These are phyloP conservation scores for Pulveroboletus sp. DNA, from an alignment of 768 basidiomycete genomes.

Conservation along the genomic window DNA sequence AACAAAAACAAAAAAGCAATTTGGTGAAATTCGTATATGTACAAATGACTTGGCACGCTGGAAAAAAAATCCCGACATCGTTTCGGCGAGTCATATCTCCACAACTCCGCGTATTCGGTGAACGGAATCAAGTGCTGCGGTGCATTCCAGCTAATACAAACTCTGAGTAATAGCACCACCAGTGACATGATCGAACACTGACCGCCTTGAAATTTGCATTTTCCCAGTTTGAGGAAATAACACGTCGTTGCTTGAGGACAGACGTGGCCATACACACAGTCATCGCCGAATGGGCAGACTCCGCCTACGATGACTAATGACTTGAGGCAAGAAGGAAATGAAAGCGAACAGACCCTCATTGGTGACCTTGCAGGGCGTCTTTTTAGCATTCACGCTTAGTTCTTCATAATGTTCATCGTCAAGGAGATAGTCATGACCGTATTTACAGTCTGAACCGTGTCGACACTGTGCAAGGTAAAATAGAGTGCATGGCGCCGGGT, in stretches of 20 bases:
- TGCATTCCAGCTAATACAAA: constrained; percentile 41
- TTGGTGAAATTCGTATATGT: constrained; percentile 33
- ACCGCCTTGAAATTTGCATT: constrained; percentile 65
- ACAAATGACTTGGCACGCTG: constrained; percentile 24
- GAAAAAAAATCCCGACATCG: constrained; percentile 8
- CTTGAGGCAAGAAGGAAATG: not conserved
- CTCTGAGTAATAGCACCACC: constrained; percentile 9
- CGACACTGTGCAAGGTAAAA: constrained; percentile 65
- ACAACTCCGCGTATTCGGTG: constrained; percentile 10
- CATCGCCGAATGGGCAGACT: constrained; percentile 55
- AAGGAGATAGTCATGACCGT: constrained; percentile 59
- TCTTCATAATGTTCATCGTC: constrained; percentile 51
- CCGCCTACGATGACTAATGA: constrained; percentile 40
- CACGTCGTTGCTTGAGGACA: constrained; percentile 50
- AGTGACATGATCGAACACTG: constrained; percentile 21
- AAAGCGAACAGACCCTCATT: constrained; percentile 47
- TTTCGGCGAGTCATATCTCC: constrained; percentile 9
- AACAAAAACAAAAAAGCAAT: constrained; percentile 15
- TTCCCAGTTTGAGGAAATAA: constrained; percentile 50
- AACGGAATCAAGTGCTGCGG: constrained; percentile 21
- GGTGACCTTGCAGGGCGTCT: constrained; percentile 56
- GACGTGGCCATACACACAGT: constrained; percentile 44
- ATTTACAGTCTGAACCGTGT: constrained; percentile 56
- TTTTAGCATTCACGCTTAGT: constrained; percentile 56
- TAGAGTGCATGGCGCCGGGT: constrained; percentile 64